Base-by-base conservation (phyloP, 345 rosid species). In the Noccaea caerulescens region DNA sequence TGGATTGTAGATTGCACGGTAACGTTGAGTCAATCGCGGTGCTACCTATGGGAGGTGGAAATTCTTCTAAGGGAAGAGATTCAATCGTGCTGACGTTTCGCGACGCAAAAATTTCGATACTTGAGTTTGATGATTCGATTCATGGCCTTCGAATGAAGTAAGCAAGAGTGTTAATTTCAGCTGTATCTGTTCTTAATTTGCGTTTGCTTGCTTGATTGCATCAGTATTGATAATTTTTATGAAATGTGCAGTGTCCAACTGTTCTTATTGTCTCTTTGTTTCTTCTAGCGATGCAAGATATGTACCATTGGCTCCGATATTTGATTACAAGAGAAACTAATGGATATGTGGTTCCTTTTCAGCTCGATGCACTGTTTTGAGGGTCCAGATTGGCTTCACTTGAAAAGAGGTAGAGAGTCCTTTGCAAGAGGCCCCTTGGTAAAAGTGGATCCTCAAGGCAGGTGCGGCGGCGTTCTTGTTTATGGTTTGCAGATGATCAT, bases 331-430 rank as follows among this genome's bases (percentile, higher is more conserved):
- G 13, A 58, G 36, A 6, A 59, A 34, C 33, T 52, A 52, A 74
- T 74, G 63, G 63, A 59, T 53, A 9, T 75, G 62, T 73, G 51
- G 23, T 54, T 59, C 30, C 43, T 69, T 71, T 75, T 75, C 92
- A 94, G 99, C 69, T 94, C 99, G 33, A 89, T 94, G 99, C 99
- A 94, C 70, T 94, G 96, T 80, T 94, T 94, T 81, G 99, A 94
- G 80, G 90, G 98, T 76, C 89, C 96, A 11, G 88, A 94, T 64
- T 94, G 99, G 98, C 82, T 84, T 80, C 88, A 91, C 83, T 71
- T 94, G 86, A 94, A 88, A 83, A 88, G 93, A 74, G 98, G 98
- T 65, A 84, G 96, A 84, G 99, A 88, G 78, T 84, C 89, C 55
- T 94, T 94, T 85, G 82, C 96, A 16, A 79, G 87, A 75, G 97